phyloP scores from a whole-genome alignment of 1,284 basidiomycete genomes.

The Heterobasidion irregulare region DNA sequence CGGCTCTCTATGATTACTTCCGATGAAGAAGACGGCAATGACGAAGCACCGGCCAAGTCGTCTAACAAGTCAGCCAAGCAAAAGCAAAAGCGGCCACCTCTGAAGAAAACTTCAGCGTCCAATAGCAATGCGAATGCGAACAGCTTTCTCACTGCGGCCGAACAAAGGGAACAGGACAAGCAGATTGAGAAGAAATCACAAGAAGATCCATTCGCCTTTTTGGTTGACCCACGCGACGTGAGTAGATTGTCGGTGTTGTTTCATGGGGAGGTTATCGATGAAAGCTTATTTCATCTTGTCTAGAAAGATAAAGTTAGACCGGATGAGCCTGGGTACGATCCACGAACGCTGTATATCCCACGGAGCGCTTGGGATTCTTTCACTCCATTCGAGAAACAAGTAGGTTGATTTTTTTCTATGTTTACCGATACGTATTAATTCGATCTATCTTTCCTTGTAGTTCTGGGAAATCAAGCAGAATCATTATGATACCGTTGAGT shows the following conservation, averaged over 20 bases:
- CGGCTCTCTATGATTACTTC: constrained; percentile 12
- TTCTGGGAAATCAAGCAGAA: constrained; percentile 99
- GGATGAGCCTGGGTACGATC: constrained; percentile 86
- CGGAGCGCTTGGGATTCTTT: constrained; percentile 75
- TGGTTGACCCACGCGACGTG: constrained; percentile 72
- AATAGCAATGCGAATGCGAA: constrained; percentile 24
- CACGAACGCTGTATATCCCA: constrained; percentile 83
- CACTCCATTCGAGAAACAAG: constrained; percentile 94
- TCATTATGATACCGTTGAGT: constrained; percentile 77
- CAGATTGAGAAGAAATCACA: constrained; percentile 78
- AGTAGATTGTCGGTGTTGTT: constrained; percentile 14
- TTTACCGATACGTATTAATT: background rate
- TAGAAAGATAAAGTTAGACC: constrained; percentile 82
- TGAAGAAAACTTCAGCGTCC: constrained; percentile 8
- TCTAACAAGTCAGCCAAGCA: constrained; percentile 17
- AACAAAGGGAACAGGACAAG: constrained; percentile 66
- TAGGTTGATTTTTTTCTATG: constrained; percentile 17
- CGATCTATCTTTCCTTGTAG: constrained; percentile 24
- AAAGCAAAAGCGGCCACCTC: constrained; percentile 1
- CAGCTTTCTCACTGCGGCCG: constrained; percentile 80
- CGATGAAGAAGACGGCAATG: constrained; percentile 26
- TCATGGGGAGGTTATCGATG: background rate
- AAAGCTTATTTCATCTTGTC: background rate
- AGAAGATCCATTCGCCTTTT: constrained; percentile 81
- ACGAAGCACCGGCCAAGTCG: constrained; percentile 19